Base-by-base conservation (phyloP, 164 flowering plant genomes). In the Vitis riparia region DNA sequence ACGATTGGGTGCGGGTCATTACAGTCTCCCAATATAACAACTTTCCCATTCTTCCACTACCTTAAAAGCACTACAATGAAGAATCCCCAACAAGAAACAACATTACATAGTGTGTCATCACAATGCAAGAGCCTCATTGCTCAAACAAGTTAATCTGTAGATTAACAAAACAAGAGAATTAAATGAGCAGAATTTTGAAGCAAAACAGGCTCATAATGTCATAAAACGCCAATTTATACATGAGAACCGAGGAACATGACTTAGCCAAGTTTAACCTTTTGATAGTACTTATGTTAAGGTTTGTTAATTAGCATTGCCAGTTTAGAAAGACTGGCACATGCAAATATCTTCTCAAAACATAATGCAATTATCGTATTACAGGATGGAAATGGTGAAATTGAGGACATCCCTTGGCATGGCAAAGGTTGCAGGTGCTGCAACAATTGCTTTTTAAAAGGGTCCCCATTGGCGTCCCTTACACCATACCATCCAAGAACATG, bases 11-110 rank as follows among this genome's bases (percentile, higher is more conserved):
- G 27, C 27, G 0, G 27, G 27, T 23, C 27, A 23, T 23, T 23
- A 23, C 2, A 23, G 2, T 89, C 94, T 97, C 92, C 86, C 19
- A 58, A 82, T 68, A 88, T 98, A 74, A 83, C 57, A 15, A 66
- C 50, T 65, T 89, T 82, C 11, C 93, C 98, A 44, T 88, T 84
- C 75, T 85, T 92, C 99, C 99, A 96, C 51, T 92, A 60, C 67
- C 82, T 85, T 63, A 23, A 96, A 48, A 58, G 97, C 89, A 81
- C 99, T 96, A 70, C 64, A 78, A 77, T 17, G 23, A 9, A 63
- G n/a, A 77, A 29, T 3, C 51, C 60, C 15, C 30, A 67, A 47
- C 1, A 75, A 51, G 53, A 15, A 14, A 60, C 55, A 16, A 51
- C 9, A 51, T 51, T 55, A 17, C 29, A 37, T 2, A 12, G 3